Evolutionary conservation across 331 rosid species (phyloP).

Genomic region (Quercus phellos): DNA sequence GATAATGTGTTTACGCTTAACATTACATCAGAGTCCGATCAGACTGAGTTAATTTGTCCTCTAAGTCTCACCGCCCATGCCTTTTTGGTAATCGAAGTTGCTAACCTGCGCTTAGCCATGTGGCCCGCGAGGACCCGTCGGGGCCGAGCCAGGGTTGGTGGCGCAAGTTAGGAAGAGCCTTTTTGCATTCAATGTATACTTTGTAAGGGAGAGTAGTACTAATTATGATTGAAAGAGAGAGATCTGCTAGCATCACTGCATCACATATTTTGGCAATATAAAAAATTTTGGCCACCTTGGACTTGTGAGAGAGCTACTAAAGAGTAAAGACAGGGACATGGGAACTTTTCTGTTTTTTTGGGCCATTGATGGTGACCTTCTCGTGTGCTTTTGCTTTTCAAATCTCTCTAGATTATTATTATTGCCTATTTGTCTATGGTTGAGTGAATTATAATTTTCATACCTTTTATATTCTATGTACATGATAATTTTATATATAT

Average conservation of each 20-base stretch:
- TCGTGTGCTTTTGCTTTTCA: slow-evolving; percentile 4
- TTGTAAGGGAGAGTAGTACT: background rate
- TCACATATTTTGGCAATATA: background rate
- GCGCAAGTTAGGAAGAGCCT: background rate
- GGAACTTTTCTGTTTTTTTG: background rate
- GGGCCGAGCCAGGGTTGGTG: background rate
- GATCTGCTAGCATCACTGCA: background rate
- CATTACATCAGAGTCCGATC: background rate
- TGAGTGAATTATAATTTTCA: too few relatives aligned
- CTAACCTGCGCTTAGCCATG: slow-evolving; percentile 4
- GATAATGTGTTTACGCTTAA: too few relatives aligned
- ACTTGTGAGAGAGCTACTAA: background rate
- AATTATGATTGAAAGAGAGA: background rate
- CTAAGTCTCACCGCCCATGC: slow-evolving; percentile 2
- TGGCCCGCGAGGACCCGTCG: background rate
- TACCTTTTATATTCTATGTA: too few relatives aligned
- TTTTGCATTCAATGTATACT: background rate
- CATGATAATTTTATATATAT: background rate
- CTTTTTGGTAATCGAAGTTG: background rate
- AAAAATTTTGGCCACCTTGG: background rate
- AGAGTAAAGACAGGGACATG: slow-evolving; percentile 18
- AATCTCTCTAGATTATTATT: too few relatives aligned
- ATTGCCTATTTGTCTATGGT: too few relatives aligned
- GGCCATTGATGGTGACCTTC: slow-evolving; percentile 11
- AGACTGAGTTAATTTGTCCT: background rate